These are phyloP conservation scores for Ochromonadaceae sp. DNA, from an alignment of 352 stramenopile genomes.

Conservation along the genomic window DNA sequence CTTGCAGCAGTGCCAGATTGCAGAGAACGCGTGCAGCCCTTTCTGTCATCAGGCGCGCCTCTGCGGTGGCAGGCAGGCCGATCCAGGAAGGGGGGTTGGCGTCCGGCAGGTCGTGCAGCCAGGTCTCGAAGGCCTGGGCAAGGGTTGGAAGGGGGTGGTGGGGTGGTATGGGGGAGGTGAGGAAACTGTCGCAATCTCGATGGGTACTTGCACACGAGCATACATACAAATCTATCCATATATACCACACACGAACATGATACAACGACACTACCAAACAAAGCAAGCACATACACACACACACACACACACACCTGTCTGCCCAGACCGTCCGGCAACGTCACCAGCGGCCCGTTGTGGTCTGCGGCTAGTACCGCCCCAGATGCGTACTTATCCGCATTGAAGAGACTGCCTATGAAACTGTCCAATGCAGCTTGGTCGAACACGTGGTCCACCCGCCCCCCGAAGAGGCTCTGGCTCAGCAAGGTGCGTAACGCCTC, in stretches of 20 bases:
- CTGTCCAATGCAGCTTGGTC: slow-evolving; percentile 52
- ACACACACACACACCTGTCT: not conserved
- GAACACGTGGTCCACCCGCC: slow-evolving; percentile 85
- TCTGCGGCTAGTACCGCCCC: not conserved
- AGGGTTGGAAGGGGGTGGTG: too few species aligned
- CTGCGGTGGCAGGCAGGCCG: slow-evolving; percentile 67
- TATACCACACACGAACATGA: too few species aligned
- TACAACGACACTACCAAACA: too few species aligned
- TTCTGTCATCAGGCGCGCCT: slow-evolving; percentile 63
- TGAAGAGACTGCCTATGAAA: not conserved
- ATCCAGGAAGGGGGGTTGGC: slow-evolving; percentile 79
- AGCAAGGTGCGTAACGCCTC: slow-evolving; percentile 86
- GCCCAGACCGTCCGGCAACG: slow-evolving; percentile 45
- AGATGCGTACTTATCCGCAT: not conserved
- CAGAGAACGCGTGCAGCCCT: slow-evolving; percentile 44
- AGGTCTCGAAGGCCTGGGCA: slow-evolving; percentile 67
- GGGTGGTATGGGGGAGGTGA: too few species aligned
- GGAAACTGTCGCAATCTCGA: too few species aligned
- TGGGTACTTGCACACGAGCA: too few species aligned
- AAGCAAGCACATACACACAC: too few species aligned
- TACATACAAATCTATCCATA: too few species aligned
- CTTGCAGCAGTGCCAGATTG: not conserved
- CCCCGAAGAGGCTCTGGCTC: slow-evolving; percentile 91
- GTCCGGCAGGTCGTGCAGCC: slow-evolving; percentile 59
- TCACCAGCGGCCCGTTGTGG: slow-evolving; percentile 41